Evolutionary conservation across 2,329 filamentous ascomycete species (phyloP), one percentile per base, ranked within the genome.

Genomic region (Fusarium beomiforme): DNA sequence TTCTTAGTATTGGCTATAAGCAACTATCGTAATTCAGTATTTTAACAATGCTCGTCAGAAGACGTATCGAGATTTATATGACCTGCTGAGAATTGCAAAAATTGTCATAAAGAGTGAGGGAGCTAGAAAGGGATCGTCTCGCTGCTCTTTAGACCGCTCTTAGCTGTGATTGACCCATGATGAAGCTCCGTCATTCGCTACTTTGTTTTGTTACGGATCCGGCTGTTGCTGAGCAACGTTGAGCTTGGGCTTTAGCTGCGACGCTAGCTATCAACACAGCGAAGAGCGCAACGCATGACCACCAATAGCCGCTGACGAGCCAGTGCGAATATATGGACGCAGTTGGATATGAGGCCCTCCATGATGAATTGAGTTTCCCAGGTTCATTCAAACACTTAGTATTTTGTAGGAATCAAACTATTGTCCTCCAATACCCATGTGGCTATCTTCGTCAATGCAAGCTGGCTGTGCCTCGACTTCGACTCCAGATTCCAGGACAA

Each of bases 181-280:
- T 57, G 62, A 37, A 58, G 63, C 63, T 67, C 63, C 59, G 46
- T 68, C 70, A 75, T 76, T 76, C 65, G 74, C 58, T 49, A 58
- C 19, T 62, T 70, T 76, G 72, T 76, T 76, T 72, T 69, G 70
- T 72, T 66, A 73, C 65, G 64, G 64, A 67, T 42, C 46, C 19
- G 43, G 31, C 34, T 69, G 74, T 76, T 76, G 74, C 74, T 70
- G 69, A 68, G 74, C 74, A 76, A 76, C 74, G 44, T 39, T 34
- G 37, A 59, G 54, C 59, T 67, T 58, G 37, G 69, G 42, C 66
- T 47, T 47, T 9, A 56, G 19, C n/a, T 47, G 46, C 59, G 55
- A 66, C 66, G 60, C 61, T 59, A 69, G 41, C 59, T 33, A 49
- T 56, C 34, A 14, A 55, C 24, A 41, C 26, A 34, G 50, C 44